phyloP scores from a whole-genome alignment of 2,329 filamentous ascomycete genomes.

The Pseudonectria foliicola region DNA sequence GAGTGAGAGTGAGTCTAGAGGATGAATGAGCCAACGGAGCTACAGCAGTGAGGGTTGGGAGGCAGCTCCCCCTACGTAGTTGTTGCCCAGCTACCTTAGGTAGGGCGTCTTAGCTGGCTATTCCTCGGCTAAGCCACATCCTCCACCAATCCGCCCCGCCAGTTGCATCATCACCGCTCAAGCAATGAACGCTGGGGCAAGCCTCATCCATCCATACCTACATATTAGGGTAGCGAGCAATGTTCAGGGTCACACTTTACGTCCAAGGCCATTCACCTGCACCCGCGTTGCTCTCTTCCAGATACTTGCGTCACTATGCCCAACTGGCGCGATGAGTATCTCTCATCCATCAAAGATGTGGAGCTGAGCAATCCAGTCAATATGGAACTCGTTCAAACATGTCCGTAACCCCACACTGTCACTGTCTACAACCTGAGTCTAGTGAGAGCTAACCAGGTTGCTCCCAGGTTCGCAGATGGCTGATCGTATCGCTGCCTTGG shows the following conservation, averaged over 20 bases:
- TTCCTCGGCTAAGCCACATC: conserved; percentile 24
- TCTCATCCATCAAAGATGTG: conserved; percentile 66
- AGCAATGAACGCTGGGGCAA: too few species aligned
- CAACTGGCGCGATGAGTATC: conserved; percentile 77
- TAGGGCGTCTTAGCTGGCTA: conserved; percentile 17
- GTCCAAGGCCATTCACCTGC: conserved; percentile 1
- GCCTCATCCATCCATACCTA: too few species aligned
- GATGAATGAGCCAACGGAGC: conserved; percentile 3
- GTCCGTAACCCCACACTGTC: conserved; percentile 40
- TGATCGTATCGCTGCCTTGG: conserved; percentile 58
- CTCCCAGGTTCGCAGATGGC: conserved; percentile 55
- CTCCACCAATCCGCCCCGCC: conserved; percentile 2
- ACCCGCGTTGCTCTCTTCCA: neutral
- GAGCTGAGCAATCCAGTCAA: conserved; percentile 57
- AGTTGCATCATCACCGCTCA: neutral
- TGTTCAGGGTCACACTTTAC: neutral
- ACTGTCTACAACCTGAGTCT: conserved; percentile 3
- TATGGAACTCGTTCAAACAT: conserved; percentile 67
- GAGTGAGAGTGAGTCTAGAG: neutral
- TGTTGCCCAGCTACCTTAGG: conserved; percentile 10
- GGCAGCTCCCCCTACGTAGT: conserved; percentile 12
- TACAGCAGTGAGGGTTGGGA: conserved; percentile 10
- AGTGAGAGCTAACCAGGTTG: conserved; percentile 12
- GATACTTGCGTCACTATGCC: conserved; percentile 34
- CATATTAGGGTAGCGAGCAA: too few species aligned